These are phyloP conservation scores for Paramyrothecium roridum DNA, from an alignment of 2,329 filamentous ascomycete species.

Conservation along the genomic window DNA sequence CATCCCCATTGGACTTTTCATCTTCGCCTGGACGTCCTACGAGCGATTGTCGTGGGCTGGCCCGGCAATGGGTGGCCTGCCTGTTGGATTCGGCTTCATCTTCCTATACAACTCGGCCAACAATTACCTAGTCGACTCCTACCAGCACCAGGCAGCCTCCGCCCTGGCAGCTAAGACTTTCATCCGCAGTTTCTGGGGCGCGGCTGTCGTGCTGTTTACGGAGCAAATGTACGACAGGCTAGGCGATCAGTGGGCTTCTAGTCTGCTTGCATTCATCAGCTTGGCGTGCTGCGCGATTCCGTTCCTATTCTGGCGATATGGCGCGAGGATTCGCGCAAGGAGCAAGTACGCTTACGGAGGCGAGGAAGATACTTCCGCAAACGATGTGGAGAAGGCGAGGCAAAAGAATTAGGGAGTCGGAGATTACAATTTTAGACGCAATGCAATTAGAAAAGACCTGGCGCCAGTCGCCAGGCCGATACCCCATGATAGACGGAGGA, in stretches of 20 bases:
- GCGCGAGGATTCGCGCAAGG: conserved; percentile 64
- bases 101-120: conserved; percentile 79
- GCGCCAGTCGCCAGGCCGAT: no score
- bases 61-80: conserved; percentile 66
- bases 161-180: conserved; percentile 81
- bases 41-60: conserved; percentile 64
- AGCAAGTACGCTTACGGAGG: conserved; percentile 73
- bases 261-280: conserved; percentile 69
- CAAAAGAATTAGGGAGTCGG: background rate
- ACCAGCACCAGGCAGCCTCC: conserved; percentile 72
- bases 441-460: no score
- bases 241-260: conserved; percentile 73
- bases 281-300: conserved; percentile 80
- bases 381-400: conserved; percentile 35
- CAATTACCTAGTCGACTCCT: conserved; percentile 66
- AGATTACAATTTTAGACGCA: no score
- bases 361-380: conserved; percentile 28
- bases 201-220: conserved; percentile 73
- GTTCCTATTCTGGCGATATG: conserved; percentile 77
- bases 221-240: conserved; percentile 75
- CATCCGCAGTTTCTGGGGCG: conserved; percentile 77
- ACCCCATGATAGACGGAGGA: conserved; percentile 1
- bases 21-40: conserved; percentile 64
- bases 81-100: conserved; percentile 78
- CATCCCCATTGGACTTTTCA: conserved; percentile 57